Base-by-base conservation (phyloP, 352 stramenopile genomes). In the Phytophthora macrochlamydospora region DNA sequence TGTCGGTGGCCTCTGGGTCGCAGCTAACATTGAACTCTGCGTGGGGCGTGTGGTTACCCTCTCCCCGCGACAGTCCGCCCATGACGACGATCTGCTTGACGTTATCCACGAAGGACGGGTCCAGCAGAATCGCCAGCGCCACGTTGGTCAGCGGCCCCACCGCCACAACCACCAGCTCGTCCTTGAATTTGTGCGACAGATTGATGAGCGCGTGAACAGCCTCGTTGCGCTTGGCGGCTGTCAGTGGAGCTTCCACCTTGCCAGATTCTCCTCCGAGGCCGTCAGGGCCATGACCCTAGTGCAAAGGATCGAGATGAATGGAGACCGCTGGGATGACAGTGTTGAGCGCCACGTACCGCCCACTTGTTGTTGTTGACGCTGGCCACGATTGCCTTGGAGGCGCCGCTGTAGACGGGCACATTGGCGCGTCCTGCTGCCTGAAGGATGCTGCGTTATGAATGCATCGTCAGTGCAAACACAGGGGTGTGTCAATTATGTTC, bases 11-110 rank as follows among this genome's bases (percentile, higher is more conserved):
- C 64, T 95, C 87, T 5, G 87, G 87, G 65, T 95, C 87, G 60
- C 85, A 93, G 42, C 75, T 81, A 14, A 92, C 83, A 65, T 95
- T 95, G 59, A 92, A 95, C 62, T 95, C 87, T 0, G 81, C 56
- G 67, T 93, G 78, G 28, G 72, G 49, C 33, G 84, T 93, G 43
- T 82, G 56, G 71, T 94, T 95, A 38, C 84, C 85, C 32, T 89
- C 65, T n/a, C 84, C 85, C 8, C 78, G 77, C 40, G 81, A 89
- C 35, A 87, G 70, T 24, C 85, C 86, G 7, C 87, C 85, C 87
- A 95, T 95, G 65, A 91, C 67, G 14, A 91, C 72, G 14, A 93
- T 59, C 61, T 85, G 70, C 70, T 87, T 82, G 11, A 94, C 63
- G 49, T 86, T 83, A 11, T 52, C 49, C 12, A 88, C 62, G 64